Evolutionary conservation across 352 stramenopile species (phyloP), one percentile per base, ranked within the genome.

Genomic region (Globisporangium nunn): DNA sequence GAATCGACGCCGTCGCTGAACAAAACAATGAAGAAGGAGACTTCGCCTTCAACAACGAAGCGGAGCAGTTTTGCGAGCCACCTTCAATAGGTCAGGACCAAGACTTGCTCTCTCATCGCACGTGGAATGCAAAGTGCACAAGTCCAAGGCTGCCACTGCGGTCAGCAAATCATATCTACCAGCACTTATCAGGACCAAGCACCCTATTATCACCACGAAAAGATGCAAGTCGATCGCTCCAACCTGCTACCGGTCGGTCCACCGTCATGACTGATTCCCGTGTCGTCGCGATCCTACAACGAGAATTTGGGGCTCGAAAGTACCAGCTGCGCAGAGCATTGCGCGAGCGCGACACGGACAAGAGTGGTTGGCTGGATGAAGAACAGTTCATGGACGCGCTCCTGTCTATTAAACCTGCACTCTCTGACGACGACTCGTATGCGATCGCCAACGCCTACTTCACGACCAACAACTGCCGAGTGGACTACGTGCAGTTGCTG

Each of bases 301-400:
- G 75, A 41, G 66, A 80, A 8, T 92, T 93, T 71, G 68, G 62
- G 12, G 40, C 56, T 3, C 68, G 67, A 3, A 91, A 91, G 59
- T 94, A 93, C 52, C 68, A 85, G 35, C 60, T 94, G 50, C 76
- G 81, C 14, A 85, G 83, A 52, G 74, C 77, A 4, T 54, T 91
- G 39, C 77, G 81, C 8, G 75, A 88, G 17, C 65, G 66, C 48
- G 81, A 92, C 61, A 46, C 44, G 4, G 64, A 86, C 56, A 85
- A 78, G 57, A 79, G 57, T 35, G 82, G 85, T 0, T 59, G 60
- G 30, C 58, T 94, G 11, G 45, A 58, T 0, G 82, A 93, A 70
- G 82, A 91, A 59, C 77, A 69, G 54, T 92, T 94, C 58, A 91
- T 92, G 80, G 71, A 80, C 47, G 81, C 81, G 3, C 56, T 93